These are phyloP conservation scores for Graphilbum ipis-grandicollis DNA, from an alignment of 2,329 filamentous ascomycete species.

Conservation along the genomic window DNA sequence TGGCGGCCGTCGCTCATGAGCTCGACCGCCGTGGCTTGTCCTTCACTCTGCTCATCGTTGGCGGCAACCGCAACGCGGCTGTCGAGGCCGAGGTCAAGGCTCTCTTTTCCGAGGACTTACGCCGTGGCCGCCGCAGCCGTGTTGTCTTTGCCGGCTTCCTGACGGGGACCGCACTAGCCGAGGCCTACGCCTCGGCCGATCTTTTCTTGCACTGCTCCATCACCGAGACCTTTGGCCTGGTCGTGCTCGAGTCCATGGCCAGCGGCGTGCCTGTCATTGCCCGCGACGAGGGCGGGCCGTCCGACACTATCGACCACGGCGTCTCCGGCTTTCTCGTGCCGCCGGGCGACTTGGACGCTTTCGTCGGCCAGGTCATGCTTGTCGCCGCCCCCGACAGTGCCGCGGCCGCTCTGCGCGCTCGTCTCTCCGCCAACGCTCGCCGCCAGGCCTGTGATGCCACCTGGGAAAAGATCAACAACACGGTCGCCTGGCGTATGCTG, in stretches of 20 bases:
- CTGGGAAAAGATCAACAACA: slow-evolving; percentile 57
- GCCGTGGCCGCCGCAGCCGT: slow-evolving; percentile 26
- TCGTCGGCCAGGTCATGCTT: slow-evolving; percentile 33
- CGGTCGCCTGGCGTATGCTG: slow-evolving; percentile 46
- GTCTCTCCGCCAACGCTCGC: slow-evolving; percentile 31
- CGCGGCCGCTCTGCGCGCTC: slow-evolving; percentile 23
- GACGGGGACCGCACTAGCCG: slow-evolving; percentile 41
- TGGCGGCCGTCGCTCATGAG: slow-evolving; percentile 35
- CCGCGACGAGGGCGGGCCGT: slow-evolving; percentile 51
- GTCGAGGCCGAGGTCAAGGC: slow-evolving; percentile 44
- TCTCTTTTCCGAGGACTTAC: slow-evolving; percentile 35
- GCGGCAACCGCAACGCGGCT: slow-evolving; percentile 46
- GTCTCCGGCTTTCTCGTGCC: slow-evolving; percentile 43
- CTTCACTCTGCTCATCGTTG: slow-evolving; percentile 50
- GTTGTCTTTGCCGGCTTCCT: slow-evolving; percentile 52
- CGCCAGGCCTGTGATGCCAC: slow-evolving; percentile 43
- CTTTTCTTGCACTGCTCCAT: slow-evolving; percentile 56
- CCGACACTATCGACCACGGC: slow-evolving; percentile 44
- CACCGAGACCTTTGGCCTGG: slow-evolving; percentile 55
- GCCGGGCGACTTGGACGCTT: slow-evolving; percentile 39
- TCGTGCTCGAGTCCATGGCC: slow-evolving; percentile 55
- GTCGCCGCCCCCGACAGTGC: slow-evolving; percentile 23
- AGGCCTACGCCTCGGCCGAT: slow-evolving; percentile 50
- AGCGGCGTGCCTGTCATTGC: slow-evolving; percentile 53
- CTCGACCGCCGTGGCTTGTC: slow-evolving; percentile 36